Base-by-base conservation (phyloP, 768 basidiomycete genomes). In the Hericium coralloides region DNA sequence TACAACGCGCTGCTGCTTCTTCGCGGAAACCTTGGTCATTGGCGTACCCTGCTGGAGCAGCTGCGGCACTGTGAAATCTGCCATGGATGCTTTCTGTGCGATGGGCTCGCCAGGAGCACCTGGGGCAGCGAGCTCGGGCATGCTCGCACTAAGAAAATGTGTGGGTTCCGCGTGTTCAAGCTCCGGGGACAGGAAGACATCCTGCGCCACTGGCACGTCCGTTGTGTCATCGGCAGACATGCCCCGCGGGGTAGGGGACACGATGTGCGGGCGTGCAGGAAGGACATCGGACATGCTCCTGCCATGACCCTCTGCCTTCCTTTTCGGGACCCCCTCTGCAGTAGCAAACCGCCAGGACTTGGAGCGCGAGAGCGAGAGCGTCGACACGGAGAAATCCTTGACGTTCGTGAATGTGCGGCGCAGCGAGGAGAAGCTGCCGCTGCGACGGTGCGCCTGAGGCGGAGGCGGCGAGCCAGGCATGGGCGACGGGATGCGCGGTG, bases 11-110 rank as follows among this genome's bases (percentile, higher is more conserved):
- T 89, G 89, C 66, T 86, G 80, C 62, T 84, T 87, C 71, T 84
- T 88, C 25, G 79, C 78, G 1, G 90, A 86, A 15, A 95, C 84
- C 65, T 95, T 97, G 60, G 83, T 83, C 85, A 95, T 87, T 0
- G 79, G 77, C 0, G 80, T 81, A 47, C 90, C 90, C 7, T 76
- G 69, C 65, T 82, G 79, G 22, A 91, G 71, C 12, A 78, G 63
- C 49, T 69, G 68, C 0, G 88, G 86, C 2, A 90, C 81, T 0
- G 76, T 72, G 14, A 79, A 69, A 38, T 85, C 77, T 0, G 57
- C 39, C 3, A 52, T 12, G 17, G 61, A 52, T 3, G 50, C 50
- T 0, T 20, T 7, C 14, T 53, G 59, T 15, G 48, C 47, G 8
- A 49, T 20, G 15, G 58, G 20, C 17, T 12, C 2, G 18, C 20